phyloP scores from a whole-genome alignment of 352 stramenopile species.

The Phytophthora nicotianae region DNA sequence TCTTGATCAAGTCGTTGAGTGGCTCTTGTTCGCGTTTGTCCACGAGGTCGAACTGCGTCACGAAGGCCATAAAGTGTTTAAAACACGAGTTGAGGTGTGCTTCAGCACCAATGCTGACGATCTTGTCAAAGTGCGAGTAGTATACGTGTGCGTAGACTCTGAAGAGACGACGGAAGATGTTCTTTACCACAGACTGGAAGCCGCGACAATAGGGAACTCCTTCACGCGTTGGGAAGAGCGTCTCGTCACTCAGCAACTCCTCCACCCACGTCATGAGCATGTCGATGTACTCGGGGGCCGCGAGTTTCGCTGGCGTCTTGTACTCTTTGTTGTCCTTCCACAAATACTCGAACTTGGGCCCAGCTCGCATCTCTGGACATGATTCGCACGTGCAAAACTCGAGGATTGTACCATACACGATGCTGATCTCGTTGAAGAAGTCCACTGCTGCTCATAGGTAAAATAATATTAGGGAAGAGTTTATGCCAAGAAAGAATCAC shows the following conservation, averaged over 20 bases:
- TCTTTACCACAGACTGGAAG: conserved; percentile 88
- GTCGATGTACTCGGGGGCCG: conserved; percentile 92
- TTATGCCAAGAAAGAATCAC: background rate
- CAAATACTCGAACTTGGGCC: conserved; percentile 90
- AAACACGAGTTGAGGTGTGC: conserved; percentile 98
- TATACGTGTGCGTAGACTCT: conserved; percentile 97
- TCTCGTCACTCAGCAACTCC: conserved; percentile 84
- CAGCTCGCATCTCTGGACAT: conserved; percentile 79
- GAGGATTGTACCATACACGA: conserved; percentile 91
- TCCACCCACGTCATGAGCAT: conserved; percentile 93
- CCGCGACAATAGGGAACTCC: conserved; percentile 74
- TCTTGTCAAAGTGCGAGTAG: conserved; percentile 95
- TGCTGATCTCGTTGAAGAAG: conserved; percentile 95
- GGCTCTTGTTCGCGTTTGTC: conserved; percentile 94
- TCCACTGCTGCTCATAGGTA: conserved; percentile 75
- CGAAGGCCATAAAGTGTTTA: conserved; percentile 99
- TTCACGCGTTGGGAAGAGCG: conserved; percentile 75
- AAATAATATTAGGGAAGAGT: background rate
- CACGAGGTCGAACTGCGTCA: conserved; percentile 94
- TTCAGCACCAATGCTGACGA: conserved; percentile 93
- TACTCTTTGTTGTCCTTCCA: conserved; percentile 84
- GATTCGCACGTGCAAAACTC: conserved; percentile 77
- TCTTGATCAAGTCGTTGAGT: conserved; percentile 95
- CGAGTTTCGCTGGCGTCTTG: conserved; percentile 73
- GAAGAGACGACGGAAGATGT: conserved; percentile 97